phyloP scores from a whole-genome alignment of 2,329 filamentous ascomycete genomes.

The Plectosphaerella sp. region DNA sequence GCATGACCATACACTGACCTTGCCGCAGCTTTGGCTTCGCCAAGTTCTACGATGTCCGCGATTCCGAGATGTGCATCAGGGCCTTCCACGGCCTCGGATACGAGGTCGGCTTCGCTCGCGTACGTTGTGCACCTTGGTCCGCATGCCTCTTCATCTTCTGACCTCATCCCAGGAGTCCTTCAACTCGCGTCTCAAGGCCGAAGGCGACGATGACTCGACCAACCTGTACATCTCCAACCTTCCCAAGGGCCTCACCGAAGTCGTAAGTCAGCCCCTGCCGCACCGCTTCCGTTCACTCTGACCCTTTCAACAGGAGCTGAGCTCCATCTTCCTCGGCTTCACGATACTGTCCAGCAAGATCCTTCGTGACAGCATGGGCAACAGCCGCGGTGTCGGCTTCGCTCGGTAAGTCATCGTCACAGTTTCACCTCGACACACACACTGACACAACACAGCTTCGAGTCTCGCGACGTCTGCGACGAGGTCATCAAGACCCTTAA shows the following conservation, averaged over 20 bases:
- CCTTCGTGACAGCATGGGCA: slow-evolving; percentile 83
- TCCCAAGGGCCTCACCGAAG: slow-evolving; percentile 86
- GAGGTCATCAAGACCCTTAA: slow-evolving; percentile 84
- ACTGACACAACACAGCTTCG: slow-evolving; percentile 61
- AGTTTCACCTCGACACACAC: background rate
- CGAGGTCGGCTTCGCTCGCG: slow-evolving; percentile 94
- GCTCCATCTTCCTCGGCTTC: slow-evolving; percentile 73
- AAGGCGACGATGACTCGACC: slow-evolving; percentile 83
- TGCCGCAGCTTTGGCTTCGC: slow-evolving; percentile 84
- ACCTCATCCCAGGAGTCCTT: slow-evolving; percentile 75
- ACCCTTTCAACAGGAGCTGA: slow-evolving; percentile 54
- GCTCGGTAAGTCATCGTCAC: slow-evolving; percentile 66
- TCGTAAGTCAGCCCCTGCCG: slow-evolving; percentile 48
- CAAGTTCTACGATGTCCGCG: slow-evolving; percentile 81
- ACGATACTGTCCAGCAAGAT: slow-evolving; percentile 92
- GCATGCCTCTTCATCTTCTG: slow-evolving; percentile 11
- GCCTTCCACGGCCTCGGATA: slow-evolving; percentile 93
- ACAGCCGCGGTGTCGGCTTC: slow-evolving; percentile 95
- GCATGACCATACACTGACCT: slow-evolving; percentile 19
- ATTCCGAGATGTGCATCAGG: slow-evolving; percentile 94
- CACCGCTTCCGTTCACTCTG: background rate
- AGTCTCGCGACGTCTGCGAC: slow-evolving; percentile 83
- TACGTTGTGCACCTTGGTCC: slow-evolving; percentile 36
- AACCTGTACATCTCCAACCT: slow-evolving; percentile 98
- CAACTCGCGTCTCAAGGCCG: slow-evolving; percentile 95